These are phyloP conservation scores for Tetraselmis striata DNA, from an alignment of 139 green algal genomes.

Conservation along the genomic window DNA sequence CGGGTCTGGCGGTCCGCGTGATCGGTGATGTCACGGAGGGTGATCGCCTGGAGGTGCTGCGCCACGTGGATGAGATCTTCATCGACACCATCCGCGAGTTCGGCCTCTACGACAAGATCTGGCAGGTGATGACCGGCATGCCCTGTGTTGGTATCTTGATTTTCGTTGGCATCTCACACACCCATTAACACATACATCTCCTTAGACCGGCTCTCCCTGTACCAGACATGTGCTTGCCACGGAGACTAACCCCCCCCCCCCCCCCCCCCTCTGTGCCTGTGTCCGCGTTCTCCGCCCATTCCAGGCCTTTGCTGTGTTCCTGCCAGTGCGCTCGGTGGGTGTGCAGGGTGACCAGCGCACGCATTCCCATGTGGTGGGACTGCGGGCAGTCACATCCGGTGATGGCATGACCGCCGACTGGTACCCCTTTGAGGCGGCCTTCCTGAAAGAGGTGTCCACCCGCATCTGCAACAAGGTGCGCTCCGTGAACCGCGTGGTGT, in stretches of 20 bases:
- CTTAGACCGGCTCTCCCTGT: background rate
- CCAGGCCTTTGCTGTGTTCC: constrained; percentile 97
- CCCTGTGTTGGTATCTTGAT: constrained; percentile 10
- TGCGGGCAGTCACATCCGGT: constrained; percentile 76
- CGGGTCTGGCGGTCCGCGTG: constrained; percentile 90
- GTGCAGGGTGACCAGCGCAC: constrained; percentile 93
- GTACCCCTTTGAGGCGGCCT: constrained; percentile 89
- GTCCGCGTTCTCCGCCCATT: no score
- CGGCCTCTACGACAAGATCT: constrained; percentile 98
- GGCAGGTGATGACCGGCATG: constrained; percentile 72
- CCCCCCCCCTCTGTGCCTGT: no score
- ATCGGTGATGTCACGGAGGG: constrained; percentile 89
- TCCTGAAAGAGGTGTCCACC: constrained; percentile 77
- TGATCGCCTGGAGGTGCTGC: constrained; percentile 59
- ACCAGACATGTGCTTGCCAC: no score
- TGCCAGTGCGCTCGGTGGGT: constrained; percentile 78
- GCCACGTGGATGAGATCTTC: constrained; percentile 92
- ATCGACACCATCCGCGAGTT: constrained; percentile 87
- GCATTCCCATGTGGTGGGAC: constrained; percentile 87
- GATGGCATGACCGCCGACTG: constrained; percentile 99
- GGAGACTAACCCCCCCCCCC: no score
- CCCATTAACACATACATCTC: background rate
- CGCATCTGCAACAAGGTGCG: constrained; percentile 93
- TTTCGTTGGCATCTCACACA: background rate
- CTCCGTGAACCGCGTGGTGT: constrained; percentile 93